Evolutionary conservation across 2,329 filamentous ascomycete species (phyloP).

Genomic region (Hypoxylon rubiginosum): DNA sequence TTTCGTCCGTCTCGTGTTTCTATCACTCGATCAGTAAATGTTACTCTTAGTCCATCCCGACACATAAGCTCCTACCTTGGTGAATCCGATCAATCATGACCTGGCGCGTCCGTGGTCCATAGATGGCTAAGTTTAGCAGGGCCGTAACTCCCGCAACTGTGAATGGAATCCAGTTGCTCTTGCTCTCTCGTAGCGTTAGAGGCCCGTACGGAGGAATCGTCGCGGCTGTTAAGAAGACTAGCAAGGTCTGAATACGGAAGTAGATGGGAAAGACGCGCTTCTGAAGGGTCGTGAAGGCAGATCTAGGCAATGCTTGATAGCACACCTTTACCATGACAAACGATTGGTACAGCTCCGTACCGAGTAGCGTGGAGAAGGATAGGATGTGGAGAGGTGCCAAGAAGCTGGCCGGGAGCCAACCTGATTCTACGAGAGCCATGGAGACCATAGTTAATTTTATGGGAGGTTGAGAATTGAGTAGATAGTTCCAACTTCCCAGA

Average conservation of each 20-base stretch:
- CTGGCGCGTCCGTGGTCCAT: conserved; percentile 54
- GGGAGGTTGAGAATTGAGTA: neutral
- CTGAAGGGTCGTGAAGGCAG: conserved; percentile 56
- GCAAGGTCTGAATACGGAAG: conserved; percentile 54
- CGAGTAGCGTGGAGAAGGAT: conserved; percentile 57
- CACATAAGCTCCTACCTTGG: conserved; percentile 45
- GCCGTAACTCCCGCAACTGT: conserved; percentile 51
- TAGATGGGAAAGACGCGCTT: conserved; percentile 59
- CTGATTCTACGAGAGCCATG: conserved; percentile 9
- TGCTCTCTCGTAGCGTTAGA: conserved; percentile 48
- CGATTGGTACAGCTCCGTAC: conserved; percentile 57
- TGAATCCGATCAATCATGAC: conserved; percentile 52
- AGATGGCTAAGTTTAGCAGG: conserved; percentile 53
- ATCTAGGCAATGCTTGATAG: conserved; percentile 51
- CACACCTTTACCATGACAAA: conserved; percentile 56
- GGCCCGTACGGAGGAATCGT: conserved; percentile 54
- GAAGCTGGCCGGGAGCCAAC: conserved; percentile 30
- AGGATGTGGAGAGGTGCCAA: conserved; percentile 56
- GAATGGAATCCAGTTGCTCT: conserved; percentile 54
- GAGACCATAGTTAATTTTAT: conserved; percentile 14
- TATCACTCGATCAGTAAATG: conserved; percentile 20
- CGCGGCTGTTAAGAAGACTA: conserved; percentile 53
- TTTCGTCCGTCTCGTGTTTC: conserved; percentile 41
- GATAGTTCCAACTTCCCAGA: neutral
- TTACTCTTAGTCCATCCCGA: neutral